Base-by-base conservation (phyloP, 352 stramenopile species). In the Aphanomyces cochlioides region DNA sequence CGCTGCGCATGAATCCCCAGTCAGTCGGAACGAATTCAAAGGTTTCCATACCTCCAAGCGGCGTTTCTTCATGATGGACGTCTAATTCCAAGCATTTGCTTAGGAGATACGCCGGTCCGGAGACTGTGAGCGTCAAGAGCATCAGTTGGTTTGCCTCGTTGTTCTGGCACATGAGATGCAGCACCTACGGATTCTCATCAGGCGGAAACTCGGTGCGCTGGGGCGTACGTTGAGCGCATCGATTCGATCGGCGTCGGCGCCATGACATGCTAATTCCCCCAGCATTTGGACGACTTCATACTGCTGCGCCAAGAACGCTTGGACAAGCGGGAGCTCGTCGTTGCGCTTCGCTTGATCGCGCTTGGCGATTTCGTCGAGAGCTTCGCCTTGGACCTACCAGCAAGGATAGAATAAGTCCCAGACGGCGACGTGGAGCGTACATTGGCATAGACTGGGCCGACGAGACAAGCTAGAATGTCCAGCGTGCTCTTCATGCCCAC, bases 101-200 rank as follows among this genome's bases (percentile, higher is more conserved):
- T 1, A 91, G 72, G 12, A 93, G 69, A 54, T 69, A 69, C 39
- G 36, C 4, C 37, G 63, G 37, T 17, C 15, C 21, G 3, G 38
- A n/a, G 15, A 56, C 21, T 13, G 34, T 75, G 47, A 91, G 38
- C 21, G 87, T 86, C 1, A 91, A 75, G 15, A 91, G 60, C n/a
- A 90, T 84, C 67, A 91, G 84, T 68, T 93, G 85, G 28, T 81
- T 87, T 3, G 78, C 81, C 28, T 83, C 81, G 64, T 93, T 88
- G 7, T 77, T 69, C 21, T 76, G 72, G 39, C 69, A 81, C 21
- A 93, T 67, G 8, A 89, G 47, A 65, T 84, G 71, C 12, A 93
- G 66, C 59, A 93, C 50, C 64, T 93, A 81, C 5, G 19, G 5
- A 56, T 5, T 7, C 5, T 56, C 5, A 7, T 66, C 37, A 13